Base-by-base conservation (phyloP, 1,284 basidiomycete species). In the Boletus sp. region DNA sequence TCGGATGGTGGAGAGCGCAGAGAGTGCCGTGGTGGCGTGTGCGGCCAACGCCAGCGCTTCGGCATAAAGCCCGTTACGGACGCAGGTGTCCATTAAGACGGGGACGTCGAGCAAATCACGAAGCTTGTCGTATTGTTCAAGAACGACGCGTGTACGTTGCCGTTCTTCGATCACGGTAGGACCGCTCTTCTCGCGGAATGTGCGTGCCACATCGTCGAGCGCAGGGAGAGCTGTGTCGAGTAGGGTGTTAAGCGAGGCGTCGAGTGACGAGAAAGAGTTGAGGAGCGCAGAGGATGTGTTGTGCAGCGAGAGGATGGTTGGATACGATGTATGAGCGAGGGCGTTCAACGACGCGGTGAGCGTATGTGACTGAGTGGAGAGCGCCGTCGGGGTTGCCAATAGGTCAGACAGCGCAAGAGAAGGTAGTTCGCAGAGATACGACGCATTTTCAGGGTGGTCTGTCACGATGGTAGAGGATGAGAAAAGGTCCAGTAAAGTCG, bases 71-170 rank as follows among this genome's bases (percentile, higher is more conserved):
- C 93, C 93, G 69, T 94, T 95, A 28, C 94, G 84, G 17, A 97
- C 90, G 68, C 94, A 97, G 0, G 94, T 94, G 70, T 96, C 92
- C 68, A 97, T 91, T 30, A 98, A 83, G 53, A 91, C 80, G 8
- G 95, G 95, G 53, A 97, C 86, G 68, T 97, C 94, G 62, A 98
- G 86, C 35, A 97, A 78, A 72, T 97, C 95, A 65, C 91, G 84
- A 58, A 98, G 85, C 74, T 94, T 94, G 72, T 95, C 93, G 72
- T 94, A 90, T 68, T 96, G 91, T 67, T 96, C 93, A 61, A 94
- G 85, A 16, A 97, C 91, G 55, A 91, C 81, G 23, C 86, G 82
- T 1, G 93, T 91, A 65, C 89, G 88, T 56, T 84, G 81, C 27
- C 95, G 83, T 52, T 90, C 87, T 51, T 81, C 74, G 65, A 88